phyloP scores from a whole-genome alignment of 192 early-diverging fungal species.

The Backusella tarrabulga region DNA sequence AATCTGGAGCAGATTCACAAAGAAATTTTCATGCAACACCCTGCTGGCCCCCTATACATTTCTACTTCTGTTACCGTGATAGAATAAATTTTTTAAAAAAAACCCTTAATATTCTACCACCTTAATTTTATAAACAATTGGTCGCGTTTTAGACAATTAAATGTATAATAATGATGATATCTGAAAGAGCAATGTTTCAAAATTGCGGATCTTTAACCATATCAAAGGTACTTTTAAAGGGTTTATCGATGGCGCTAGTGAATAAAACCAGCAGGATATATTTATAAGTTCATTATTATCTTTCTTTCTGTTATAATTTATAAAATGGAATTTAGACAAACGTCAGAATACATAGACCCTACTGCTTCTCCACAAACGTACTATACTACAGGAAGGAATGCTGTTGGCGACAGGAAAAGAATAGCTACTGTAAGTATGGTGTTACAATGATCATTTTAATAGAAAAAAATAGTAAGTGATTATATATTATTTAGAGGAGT shows the following conservation, averaged over 20 bases:
- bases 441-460: neutral
- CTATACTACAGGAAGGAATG: conserved; percentile 35
- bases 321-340: neutral
- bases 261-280: neutral
- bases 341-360: conserved; percentile 7
- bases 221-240: neutral
- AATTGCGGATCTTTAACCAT: conserved; percentile 1
- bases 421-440: conserved; percentile 10
- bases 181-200: neutral
- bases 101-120: neutral
- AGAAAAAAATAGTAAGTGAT: neutral
- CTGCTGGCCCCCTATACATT: neutral
- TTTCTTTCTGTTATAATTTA: neutral
- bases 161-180: neutral
- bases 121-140: neutral
- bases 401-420: conserved; percentile 1
- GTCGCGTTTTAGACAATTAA: neutral
- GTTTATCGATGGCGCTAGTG: neutral
- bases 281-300: neutral
- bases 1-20: neutral
- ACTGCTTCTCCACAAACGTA: conserved; percentile 29
- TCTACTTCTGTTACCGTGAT: neutral
- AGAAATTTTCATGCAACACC: neutral
- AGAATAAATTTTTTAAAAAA: neutral
- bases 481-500: neutral